A percentile compares a stretch with the other conserved stretches of the same genome.
These are phyloP conservation scores for Quercus gilva DNA, from an alignment of 306 rosid genomes.

Conservation along the genomic window DNA sequence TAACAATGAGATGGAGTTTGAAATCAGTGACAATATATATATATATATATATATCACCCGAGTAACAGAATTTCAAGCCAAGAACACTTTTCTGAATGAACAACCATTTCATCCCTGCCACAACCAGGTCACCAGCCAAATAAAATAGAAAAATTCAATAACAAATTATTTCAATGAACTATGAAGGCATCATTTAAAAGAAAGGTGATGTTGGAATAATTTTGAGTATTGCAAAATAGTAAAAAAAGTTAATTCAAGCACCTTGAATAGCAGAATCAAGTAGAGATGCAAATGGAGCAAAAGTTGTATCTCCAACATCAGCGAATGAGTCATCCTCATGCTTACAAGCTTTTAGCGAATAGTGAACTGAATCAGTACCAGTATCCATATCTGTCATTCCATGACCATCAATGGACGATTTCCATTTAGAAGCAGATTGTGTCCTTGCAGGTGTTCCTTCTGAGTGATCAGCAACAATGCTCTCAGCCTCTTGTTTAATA, in stretches of 20 bases:
- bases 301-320: slow-evolving; percentile 67
- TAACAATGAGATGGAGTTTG: no score
- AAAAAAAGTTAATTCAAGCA: slow-evolving; percentile 7
- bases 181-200: no score
- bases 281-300: slow-evolving; percentile 65
- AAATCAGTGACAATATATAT: no score
- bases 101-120: no score
- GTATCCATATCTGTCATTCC: slow-evolving; percentile 49
- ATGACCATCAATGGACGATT: slow-evolving; percentile 42
- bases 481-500: slow-evolving; percentile 72
- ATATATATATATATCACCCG: no score
- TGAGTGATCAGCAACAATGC: slow-evolving; percentile 42
- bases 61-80: no score
- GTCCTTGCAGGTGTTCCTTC: slow-evolving; percentile 52
- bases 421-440: slow-evolving; percentile 47
- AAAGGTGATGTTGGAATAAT: no score
- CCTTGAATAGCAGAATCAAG: slow-evolving; percentile 90
- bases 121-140: no score
- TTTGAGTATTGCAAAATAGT: no score
- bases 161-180: no score
- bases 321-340: slow-evolving; percentile 61
- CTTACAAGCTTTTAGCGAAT: slow-evolving; percentile 60
- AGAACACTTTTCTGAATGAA: no score
- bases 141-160: no score
- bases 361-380: slow-evolving; percentile 55